A percentile compares a stretch with the other conserved stretches of the same genome.
Conservation (phyloP, 2,329 filamentous ascomycete species). For the Colletotrichum agaves region DNA sequence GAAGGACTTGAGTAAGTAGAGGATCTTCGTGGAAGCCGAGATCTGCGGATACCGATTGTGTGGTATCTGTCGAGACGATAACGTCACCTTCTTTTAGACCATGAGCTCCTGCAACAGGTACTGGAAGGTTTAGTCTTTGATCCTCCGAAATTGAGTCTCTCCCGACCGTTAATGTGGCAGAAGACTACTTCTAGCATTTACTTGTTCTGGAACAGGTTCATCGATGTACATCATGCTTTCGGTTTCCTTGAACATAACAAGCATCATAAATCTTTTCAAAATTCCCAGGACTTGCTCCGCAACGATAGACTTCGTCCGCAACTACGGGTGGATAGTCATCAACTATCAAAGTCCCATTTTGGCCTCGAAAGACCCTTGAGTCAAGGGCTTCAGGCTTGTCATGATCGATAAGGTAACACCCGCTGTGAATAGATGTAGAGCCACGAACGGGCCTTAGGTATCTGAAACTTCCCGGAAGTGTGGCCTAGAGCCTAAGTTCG, state of each 20-base stretch:
- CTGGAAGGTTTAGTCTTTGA: too few relatives aligned
- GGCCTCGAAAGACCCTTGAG: conserved; percentile 36
- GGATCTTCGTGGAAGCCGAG: conserved; percentile 3
- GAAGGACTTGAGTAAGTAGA: conserved; percentile 1
- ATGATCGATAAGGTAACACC: conserved; percentile 42
- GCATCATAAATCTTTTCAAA: conserved; percentile 37
- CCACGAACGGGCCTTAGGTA: conserved; percentile 43
- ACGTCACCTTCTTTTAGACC: too few relatives aligned
- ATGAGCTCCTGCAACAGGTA: too few relatives aligned
- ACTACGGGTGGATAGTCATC: conserved; percentile 40
- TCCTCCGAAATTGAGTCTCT: too few relatives aligned
- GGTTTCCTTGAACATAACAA: conserved; percentile 41
- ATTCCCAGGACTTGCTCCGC: conserved; percentile 41
- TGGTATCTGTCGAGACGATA: not conserved
- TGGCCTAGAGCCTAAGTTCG: conserved; percentile 24
- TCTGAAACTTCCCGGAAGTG: conserved; percentile 36
- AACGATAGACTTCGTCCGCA: conserved; percentile 39
- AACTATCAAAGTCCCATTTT: conserved; percentile 41
- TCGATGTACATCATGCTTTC: conserved; percentile 39
- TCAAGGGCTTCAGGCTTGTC: conserved; percentile 39
- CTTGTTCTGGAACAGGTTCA: not conserved
- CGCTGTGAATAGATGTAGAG: conserved; percentile 42
- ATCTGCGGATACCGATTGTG: not conserved
- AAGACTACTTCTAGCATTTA: too few relatives aligned
- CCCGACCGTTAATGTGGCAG: too few relatives aligned